A percentile compares a stretch with the other conserved stretches of the same genome.
Evolutionary conservation across 371 early-diverging fungal species (phyloP).

Genomic region (Mortierella sp.): DNA sequence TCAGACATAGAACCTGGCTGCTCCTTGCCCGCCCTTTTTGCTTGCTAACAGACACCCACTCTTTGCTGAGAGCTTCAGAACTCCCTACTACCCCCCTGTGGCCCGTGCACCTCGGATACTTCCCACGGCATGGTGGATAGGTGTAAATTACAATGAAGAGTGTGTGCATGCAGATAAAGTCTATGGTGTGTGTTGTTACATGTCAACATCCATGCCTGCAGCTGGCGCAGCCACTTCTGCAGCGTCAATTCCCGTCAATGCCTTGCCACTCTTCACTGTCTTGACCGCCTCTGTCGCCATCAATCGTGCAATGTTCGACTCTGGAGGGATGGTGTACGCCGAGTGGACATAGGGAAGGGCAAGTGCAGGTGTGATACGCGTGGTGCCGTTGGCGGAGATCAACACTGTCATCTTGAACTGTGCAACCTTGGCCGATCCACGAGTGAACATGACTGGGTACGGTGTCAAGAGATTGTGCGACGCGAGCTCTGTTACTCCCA

Average conservation of each 20-base stretch:
- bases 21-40: too few relatives aligned
- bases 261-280: conserved; percentile 52
- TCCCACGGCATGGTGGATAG: too few relatives aligned
- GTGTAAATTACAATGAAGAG: too few relatives aligned
- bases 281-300: conserved; percentile 57
- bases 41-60: too few relatives aligned
- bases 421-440: conserved; percentile 76
- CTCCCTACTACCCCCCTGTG: too few relatives aligned
- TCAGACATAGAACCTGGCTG: too few relatives aligned
- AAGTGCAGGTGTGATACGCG: conserved; percentile 72
- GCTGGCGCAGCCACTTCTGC: conserved; percentile 37
- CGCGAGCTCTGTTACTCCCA: conserved; percentile 88
- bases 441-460: conserved; percentile 77
- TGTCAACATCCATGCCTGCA: conserved; percentile 53
- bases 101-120: too few relatives aligned
- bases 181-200: conserved; percentile 18
- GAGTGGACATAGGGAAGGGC: conserved; percentile 80
- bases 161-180: too few relatives aligned
- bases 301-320: conserved; percentile 56
- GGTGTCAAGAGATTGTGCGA: conserved; percentile 80
- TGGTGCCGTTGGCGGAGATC: conserved; percentile 77
- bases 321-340: conserved; percentile 66
- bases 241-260: conserved; percentile 37
- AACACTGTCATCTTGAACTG: conserved; percentile 91
- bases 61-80: too few relatives aligned